A percentile compares a stretch with the other conserved stretches of the same genome.
Evolutionary conservation across 192 early-diverging fungal genomes (phyloP).

Genomic region (Coemansia sp.): DNA sequence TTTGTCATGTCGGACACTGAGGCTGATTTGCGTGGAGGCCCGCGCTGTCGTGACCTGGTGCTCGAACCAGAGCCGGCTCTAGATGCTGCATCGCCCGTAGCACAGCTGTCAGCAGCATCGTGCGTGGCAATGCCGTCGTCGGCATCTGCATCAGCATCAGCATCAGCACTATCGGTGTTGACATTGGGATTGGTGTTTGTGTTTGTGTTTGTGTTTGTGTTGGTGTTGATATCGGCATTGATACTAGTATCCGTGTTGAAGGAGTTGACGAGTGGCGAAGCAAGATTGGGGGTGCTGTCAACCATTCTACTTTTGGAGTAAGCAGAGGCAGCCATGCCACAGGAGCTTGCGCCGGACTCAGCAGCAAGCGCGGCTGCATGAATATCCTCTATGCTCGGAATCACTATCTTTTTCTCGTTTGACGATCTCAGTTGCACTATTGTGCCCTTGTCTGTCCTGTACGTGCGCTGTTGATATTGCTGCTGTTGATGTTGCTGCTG

Average conservation of each 20-base stretch:
- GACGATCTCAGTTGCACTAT: conserved; percentile 56
- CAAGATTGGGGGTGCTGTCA: conserved; percentile 2
- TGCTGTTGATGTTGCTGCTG: conserved; percentile 4
- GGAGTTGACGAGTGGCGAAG: background rate
- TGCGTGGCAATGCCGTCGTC: conserved; percentile 6
- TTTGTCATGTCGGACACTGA: conserved; percentile 36
- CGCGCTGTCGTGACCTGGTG: background rate
- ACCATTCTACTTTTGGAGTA: background rate
- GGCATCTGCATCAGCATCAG: conserved; percentile 13
- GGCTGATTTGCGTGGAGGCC: conserved; percentile 35
- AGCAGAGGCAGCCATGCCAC: background rate
- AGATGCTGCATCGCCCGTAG: background rate
- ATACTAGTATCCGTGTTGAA: background rate
- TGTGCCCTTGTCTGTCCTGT: conserved; percentile 51
- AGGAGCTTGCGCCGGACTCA: conserved; percentile 1
- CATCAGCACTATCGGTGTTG: background rate
- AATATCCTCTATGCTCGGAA: conserved; percentile 38
- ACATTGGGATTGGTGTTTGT: conserved; percentile 1
- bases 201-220: background rate
- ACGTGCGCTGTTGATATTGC: conserved; percentile 34
- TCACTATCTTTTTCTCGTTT: conserved; percentile 30
- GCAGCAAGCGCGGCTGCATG: conserved; percentile 28
- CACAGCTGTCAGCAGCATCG: background rate
- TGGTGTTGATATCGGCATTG: conserved; percentile 5
- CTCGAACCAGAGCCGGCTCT: conserved; percentile 4